Base-by-base conservation (phyloP, 2,329 filamentous ascomycete genomes). In the Aciculosporium take region DNA sequence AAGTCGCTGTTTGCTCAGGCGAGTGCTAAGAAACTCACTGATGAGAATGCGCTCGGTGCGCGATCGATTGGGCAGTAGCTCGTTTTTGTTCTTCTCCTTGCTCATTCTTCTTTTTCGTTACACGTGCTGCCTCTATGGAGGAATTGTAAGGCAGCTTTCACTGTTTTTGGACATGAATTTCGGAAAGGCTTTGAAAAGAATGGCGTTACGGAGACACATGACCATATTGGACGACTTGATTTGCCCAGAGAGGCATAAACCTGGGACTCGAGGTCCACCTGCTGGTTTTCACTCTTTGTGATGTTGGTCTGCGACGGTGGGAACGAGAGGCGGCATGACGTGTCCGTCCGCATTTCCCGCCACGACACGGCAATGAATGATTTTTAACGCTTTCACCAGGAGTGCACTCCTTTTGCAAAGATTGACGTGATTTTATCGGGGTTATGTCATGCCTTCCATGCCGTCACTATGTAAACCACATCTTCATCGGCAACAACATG, bases 401-500 rank as follows among this genome's bases (percentile, higher is more conserved):
- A 17, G 7, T 24, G 15, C 33, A 35, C 13, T 15, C 20, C 13
- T 23, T n/a, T n/a, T n/a, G n/a, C 33, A 13, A 20, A 28, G 8
- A 28, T n/a, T 40, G 23, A 18, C 9, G n/a, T 27, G 13, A n/a
- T 17, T 17, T 41, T 15, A 17, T 37, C 10, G 13, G 27, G 27
- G 1, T 3, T 7, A 9, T 8, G n/a, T 52, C 64, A 80, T 41
- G 76, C 76, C 56, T 71, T 72, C 67, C 72, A 81, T 33, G 67
- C 74, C 51, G 71, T 79, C 40, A 78, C 71, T 55, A 81, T 81
- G 53, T 77, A 79, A 39, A 81, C 76, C 15, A 81, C 76, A 54
- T 81, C 77, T 58, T 81, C 76, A 48, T 81, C 77, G 2, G 71
- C 64, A 34, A 98, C 88, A 10, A 76, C 55, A 68, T 98, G 91